Conservation (phyloP, 257 asterid species). For the Cordia subcordata region DNA sequence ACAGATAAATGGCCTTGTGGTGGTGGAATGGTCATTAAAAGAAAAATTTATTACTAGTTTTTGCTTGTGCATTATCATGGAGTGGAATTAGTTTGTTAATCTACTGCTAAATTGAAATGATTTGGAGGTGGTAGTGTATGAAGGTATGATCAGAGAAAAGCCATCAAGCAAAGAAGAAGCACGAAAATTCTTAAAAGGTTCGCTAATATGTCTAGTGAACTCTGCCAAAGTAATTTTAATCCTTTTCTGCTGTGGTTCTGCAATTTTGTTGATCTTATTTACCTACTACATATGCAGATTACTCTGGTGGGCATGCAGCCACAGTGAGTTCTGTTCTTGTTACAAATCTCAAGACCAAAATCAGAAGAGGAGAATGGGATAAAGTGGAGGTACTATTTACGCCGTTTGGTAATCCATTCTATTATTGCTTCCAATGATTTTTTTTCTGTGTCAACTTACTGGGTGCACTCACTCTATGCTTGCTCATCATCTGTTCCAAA, state of each 20-base stretch:
- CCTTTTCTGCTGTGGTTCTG: constrained; percentile 4
- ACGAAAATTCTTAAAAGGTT: constrained; percentile 73
- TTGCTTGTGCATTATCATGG: not conserved
- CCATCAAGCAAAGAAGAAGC: constrained; percentile 93
- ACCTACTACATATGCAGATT: constrained; percentile 37
- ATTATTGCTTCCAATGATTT: not conserved
- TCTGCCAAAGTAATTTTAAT: not conserved
- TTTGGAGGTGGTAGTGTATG: constrained; percentile 96
- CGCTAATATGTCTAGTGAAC: constrained; percentile 9
- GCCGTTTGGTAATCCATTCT: not conserved
- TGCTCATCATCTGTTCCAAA: too few species aligned
- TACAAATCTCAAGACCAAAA: constrained; percentile 69
- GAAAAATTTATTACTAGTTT: not conserved
- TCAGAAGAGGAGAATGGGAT: constrained; percentile 78
- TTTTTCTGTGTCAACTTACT: too few species aligned
- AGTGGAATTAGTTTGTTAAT: constrained; percentile 11
- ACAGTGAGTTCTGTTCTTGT: constrained; percentile 89
- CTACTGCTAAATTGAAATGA: constrained; percentile 36
- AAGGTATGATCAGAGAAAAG: constrained; percentile 86
- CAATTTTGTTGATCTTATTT: constrained; percentile 19
- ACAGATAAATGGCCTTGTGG: constrained; percentile 10
- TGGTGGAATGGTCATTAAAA: constrained; percentile 6
- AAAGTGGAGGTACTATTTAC: constrained; percentile 71
- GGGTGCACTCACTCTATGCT: too few species aligned
- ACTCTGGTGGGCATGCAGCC: constrained; percentile 65